phyloP scores from a whole-genome alignment of 192 early-diverging fungal species.

The Jimgerdemannia flammicorona region DNA sequence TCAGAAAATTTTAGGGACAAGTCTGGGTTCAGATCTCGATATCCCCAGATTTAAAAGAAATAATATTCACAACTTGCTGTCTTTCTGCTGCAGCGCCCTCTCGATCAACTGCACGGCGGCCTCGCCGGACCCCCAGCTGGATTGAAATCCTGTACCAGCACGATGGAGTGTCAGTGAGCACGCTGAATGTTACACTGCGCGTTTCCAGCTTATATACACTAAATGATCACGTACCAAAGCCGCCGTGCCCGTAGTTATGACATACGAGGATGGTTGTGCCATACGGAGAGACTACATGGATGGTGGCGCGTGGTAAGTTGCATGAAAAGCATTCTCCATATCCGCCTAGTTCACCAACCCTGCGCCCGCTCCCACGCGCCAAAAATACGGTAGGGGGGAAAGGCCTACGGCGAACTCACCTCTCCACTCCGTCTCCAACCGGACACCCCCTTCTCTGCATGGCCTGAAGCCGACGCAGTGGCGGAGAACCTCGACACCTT shows the following conservation, averaged over 20 bases:
- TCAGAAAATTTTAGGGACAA: too few species aligned
- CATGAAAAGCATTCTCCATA: too few species aligned
- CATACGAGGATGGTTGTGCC: slow-evolving; percentile 32
- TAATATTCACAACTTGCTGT: not conserved
- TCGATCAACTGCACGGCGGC: slow-evolving; percentile 38
- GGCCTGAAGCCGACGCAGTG: slow-evolving; percentile 54
- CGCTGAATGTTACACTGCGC: not conserved
- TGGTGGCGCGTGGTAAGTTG: too few species aligned
- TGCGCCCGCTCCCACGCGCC: too few species aligned
- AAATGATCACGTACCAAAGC: slow-evolving; percentile 35
- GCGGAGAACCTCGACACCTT: slow-evolving; percentile 25
- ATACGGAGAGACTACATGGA: slow-evolving; percentile 4
- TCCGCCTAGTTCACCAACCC: too few species aligned
- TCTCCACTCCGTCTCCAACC: slow-evolving; percentile 45
- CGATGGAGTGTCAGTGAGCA: not conserved
- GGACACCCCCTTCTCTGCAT: slow-evolving; percentile 43
- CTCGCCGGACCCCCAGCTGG: slow-evolving; percentile 56
- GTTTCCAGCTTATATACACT: too few species aligned
- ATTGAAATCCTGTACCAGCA: slow-evolving; percentile 39
- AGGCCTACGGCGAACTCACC: slow-evolving; percentile 5
- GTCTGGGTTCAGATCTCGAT: too few species aligned
- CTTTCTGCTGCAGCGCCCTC: not conserved
- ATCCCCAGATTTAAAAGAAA: not conserved
- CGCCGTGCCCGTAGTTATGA: slow-evolving; percentile 67
- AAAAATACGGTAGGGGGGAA: too few species aligned